Evolutionary conservation across 805 yeast species (phyloP).

Genomic region (Candida silvicultrix): DNA sequence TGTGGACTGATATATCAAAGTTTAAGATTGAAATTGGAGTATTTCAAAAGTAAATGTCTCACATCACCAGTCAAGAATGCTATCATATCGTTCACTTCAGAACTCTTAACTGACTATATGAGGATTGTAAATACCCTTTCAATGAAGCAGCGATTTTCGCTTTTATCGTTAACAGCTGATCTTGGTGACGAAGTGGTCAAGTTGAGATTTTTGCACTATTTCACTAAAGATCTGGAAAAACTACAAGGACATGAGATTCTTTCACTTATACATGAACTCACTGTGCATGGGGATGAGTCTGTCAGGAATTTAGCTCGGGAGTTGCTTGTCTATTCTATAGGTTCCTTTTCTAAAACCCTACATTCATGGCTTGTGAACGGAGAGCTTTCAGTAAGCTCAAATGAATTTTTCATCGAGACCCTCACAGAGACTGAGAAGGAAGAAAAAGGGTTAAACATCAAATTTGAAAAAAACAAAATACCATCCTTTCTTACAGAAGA

Average conservation of each 20-base stretch:
- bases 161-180: constrained; percentile 24
- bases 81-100: constrained; percentile 40
- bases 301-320: constrained; percentile 36
- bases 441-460: too few relatives aligned
- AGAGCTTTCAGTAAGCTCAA: constrained; percentile 42
- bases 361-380: constrained; percentile 70
- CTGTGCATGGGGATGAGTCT: constrained; percentile 57
- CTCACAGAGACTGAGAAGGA: too few relatives aligned
- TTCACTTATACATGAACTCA: constrained; percentile 41
- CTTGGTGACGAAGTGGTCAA: constrained; percentile 46
- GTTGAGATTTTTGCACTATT: constrained; percentile 49
- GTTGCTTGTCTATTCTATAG: constrained; percentile 39
- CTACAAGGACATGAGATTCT: constrained; percentile 46
- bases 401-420: constrained; percentile 58
- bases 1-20: constrained; percentile 61
- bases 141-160: constrained; percentile 27
- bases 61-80: constrained; percentile 58
- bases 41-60: constrained; percentile 20
- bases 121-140: constrained; percentile 37
- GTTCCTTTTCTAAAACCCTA: constrained; percentile 57
- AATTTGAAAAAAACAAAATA: constrained; percentile 27
- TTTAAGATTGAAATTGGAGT: constrained; percentile 29
- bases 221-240: constrained; percentile 29
- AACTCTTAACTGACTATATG: constrained; percentile 36
- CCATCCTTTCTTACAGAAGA: constrained; percentile 39